These are phyloP conservation scores for Vicia faba DNA, from an alignment of 306 rosid genomes.

Conservation along the genomic window DNA sequence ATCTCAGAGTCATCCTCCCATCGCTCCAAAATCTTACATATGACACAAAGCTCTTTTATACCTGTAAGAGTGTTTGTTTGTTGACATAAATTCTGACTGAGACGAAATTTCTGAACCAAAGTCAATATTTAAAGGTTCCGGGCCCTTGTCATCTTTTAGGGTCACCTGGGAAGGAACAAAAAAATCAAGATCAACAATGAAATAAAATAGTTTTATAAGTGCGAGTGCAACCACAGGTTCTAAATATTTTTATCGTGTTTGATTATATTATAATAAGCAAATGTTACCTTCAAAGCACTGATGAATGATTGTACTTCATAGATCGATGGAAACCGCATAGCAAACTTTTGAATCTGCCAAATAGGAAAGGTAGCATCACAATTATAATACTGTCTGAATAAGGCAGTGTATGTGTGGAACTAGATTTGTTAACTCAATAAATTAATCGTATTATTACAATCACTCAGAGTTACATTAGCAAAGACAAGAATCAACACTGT, in stretches of 20 bases:
- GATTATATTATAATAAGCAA: slow-evolving; percentile 14
- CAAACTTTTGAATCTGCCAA: slow-evolving; percentile 80
- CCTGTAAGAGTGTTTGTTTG: slow-evolving; percentile 55
- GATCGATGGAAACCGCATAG: slow-evolving; percentile 63
- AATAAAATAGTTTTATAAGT: slow-evolving; percentile 1
- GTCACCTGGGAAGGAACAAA: slow-evolving; percentile 56
- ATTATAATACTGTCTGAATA: background rate
- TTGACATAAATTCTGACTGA: slow-evolving; percentile 62
- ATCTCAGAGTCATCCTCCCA: slow-evolving; percentile 11
- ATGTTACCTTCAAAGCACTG: slow-evolving; percentile 57
- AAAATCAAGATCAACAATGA: slow-evolving; percentile 20
- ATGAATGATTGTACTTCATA: slow-evolving; percentile 62
- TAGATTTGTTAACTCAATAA: background rate
- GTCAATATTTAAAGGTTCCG: slow-evolving; percentile 56
- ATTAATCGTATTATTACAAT: slow-evolving; percentile 2
- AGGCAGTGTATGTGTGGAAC: background rate
- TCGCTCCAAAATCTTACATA: slow-evolving; percentile 29
- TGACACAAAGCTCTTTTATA: slow-evolving; percentile 34
- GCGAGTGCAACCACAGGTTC: slow-evolving; percentile 21
- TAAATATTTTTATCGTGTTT: background rate
- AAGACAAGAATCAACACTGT: background rate
- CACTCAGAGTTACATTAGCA: background rate
- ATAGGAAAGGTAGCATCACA: slow-evolving; percentile 11
- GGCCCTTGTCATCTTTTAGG: slow-evolving; percentile 49
- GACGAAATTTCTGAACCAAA: slow-evolving; percentile 66